A percentile compares a stretch with the other conserved stretches of the same genome.
phyloP scores from a whole-genome alignment of 805 yeast genomes.

The Ogataea sp. region DNA sequence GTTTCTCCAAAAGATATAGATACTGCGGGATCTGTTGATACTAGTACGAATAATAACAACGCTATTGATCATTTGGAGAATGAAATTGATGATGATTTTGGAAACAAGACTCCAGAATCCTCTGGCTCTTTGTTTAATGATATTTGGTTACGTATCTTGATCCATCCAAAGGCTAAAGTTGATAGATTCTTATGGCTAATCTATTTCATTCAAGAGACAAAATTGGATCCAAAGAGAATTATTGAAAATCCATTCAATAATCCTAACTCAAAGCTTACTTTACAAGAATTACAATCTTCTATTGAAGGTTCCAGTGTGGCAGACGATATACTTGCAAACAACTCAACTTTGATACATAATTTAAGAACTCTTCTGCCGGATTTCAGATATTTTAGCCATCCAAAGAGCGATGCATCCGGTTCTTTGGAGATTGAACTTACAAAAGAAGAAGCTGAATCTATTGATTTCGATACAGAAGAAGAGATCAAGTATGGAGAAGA shows the following conservation, averaged over 20 bases:
- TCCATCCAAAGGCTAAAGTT: conserved; percentile 61
- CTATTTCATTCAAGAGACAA: conserved; percentile 73
- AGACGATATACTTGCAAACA: conserved; percentile 13
- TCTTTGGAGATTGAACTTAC: too few species aligned
- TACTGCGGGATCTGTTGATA: conserved; percentile 40
- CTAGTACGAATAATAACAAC: conserved; percentile 46
- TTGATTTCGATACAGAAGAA: conserved; percentile 38
- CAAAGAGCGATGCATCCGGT: not conserved
- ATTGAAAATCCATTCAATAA: conserved; percentile 24
- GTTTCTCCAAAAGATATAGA: too few species aligned
- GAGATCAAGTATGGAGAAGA: conserved; percentile 40
- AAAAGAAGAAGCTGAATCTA: not conserved
- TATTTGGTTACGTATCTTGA: conserved; percentile 54
- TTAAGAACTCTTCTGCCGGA: not conserved
- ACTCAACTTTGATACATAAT: conserved; percentile 16
- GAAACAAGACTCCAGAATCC: conserved; percentile 9
- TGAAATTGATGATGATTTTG: conserved; percentile 33
- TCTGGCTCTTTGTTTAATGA: conserved; percentile 54
- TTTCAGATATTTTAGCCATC: not conserved
- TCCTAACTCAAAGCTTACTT: not conserved
- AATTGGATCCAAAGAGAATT: conserved; percentile 40
- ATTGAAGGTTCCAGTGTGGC: conserved; percentile 8
- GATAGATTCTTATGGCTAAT: conserved; percentile 74
- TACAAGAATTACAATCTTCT: not conserved
- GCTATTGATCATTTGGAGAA: not conserved